Evolutionary conservation across 1,284 basidiomycete species (phyloP).

Genomic region (Lentinus polychrous): DNA sequence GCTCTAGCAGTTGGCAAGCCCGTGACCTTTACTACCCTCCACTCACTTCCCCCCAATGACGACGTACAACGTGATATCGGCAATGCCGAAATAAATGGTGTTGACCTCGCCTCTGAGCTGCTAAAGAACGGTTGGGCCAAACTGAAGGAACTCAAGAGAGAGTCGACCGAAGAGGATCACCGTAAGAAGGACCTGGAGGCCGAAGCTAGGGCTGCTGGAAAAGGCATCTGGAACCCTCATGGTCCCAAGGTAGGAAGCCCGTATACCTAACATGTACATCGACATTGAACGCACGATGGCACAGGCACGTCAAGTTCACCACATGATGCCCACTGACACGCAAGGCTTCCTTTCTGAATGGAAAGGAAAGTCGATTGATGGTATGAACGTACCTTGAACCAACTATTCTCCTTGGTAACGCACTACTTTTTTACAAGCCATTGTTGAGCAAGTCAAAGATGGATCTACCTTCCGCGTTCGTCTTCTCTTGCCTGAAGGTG

Average conservation of each 20-base stretch:
- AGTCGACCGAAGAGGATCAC: slow-evolving; percentile 72
- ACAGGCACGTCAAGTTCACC: slow-evolving; percentile 69
- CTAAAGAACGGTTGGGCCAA: slow-evolving; percentile 88
- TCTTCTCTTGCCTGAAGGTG: slow-evolving; percentile 79
- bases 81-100: slow-evolving; percentile 58
- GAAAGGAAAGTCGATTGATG: slow-evolving; percentile 87
- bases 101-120: slow-evolving; percentile 75
- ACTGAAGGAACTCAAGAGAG: slow-evolving; percentile 80
- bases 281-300: background rate
- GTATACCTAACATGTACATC: slow-evolving; percentile 14
- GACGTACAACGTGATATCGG: slow-evolving; percentile 73
- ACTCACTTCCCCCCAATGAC: slow-evolving; percentile 65
- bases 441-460: slow-evolving; percentile 93
- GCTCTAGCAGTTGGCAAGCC: slow-evolving; percentile 84
- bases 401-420: background rate
- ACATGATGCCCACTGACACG: slow-evolving; percentile 88
- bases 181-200: slow-evolving; percentile 70
- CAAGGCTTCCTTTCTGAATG: slow-evolving; percentile 86
- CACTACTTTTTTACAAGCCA: slow-evolving; percentile 40
- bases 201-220: slow-evolving; percentile 72
- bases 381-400: no score
- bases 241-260: slow-evolving; percentile 54
- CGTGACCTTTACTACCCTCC: slow-evolving; percentile 71
- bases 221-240: slow-evolving; percentile 86
- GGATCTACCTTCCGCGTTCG: slow-evolving; percentile 88